Percentiles rank a stretch among this genome's conserved stretches.
phyloP scores from a whole-genome alignment of 306 rosid species.

The Hippophae gyantsensis region DNA sequence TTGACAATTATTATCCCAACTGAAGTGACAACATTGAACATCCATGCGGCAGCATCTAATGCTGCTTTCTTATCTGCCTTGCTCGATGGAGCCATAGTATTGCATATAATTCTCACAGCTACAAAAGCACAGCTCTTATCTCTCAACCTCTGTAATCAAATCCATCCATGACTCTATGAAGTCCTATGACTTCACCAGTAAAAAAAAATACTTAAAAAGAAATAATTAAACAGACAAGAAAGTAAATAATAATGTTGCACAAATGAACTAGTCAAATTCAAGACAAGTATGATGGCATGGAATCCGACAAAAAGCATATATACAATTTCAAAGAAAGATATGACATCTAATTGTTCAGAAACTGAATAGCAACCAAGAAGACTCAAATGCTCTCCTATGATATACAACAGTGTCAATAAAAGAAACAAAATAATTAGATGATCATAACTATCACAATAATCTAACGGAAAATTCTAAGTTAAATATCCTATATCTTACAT shows the following conservation, averaged over 20 bases:
- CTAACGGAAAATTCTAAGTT: too few relatives aligned
- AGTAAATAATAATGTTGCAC: too few relatives aligned
- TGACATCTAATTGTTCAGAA: too few relatives aligned
- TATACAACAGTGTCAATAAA: too few relatives aligned
- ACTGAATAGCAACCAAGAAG: too few relatives aligned
- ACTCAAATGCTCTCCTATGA: too few relatives aligned
- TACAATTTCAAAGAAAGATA: neutral
- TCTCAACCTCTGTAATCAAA: constrained; percentile 25
- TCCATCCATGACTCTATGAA: constrained; percentile 17
- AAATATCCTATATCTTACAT: too few relatives aligned
- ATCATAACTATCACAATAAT: too few relatives aligned
- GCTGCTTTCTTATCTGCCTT: constrained; percentile 76
- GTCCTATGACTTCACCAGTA: constrained; percentile 10
- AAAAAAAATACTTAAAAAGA: constrained; percentile 11
- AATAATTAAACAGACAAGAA: neutral
- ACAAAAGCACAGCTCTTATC: constrained; percentile 9
- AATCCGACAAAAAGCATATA: neutral
- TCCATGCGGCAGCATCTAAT: constrained; percentile 75
- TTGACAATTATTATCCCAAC: constrained; percentile 82
- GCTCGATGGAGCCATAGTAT: constrained; percentile 23
- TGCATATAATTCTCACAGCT: neutral
- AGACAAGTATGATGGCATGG: too few relatives aligned
- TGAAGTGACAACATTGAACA: constrained; percentile 86
- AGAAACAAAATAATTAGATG: too few relatives aligned
- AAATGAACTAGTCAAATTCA: too few relatives aligned